These are phyloP conservation scores for Allomyces macrogynus DNA, from an alignment of 192 early-diverging fungal genomes.

Conservation along the genomic window DNA sequence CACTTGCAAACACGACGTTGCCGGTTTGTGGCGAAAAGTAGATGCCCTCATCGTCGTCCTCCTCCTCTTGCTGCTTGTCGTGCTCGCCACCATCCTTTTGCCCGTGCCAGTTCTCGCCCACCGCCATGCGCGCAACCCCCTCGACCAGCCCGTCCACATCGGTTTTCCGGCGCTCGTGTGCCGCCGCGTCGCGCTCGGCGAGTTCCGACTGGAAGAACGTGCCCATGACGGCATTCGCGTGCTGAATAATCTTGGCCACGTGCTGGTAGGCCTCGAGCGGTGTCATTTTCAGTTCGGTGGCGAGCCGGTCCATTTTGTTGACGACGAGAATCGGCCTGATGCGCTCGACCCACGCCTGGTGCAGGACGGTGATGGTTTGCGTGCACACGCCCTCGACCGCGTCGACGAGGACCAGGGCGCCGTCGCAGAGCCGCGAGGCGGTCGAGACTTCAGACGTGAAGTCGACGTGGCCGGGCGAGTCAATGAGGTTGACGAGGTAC, in stretches of 20 bases:
- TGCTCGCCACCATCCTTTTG: neutral
- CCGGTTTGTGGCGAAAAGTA: conserved; percentile 91
- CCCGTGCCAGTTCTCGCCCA: neutral
- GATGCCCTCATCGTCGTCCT: conserved; percentile 78
- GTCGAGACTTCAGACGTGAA: conserved; percentile 97
- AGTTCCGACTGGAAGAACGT: conserved; percentile 81
- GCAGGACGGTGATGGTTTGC: conserved; percentile 90
- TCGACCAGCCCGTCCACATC: conserved; percentile 15
- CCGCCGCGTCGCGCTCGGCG: conserved; percentile 47
- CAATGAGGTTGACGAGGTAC: conserved; percentile 90
- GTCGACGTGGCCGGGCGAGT: conserved; percentile 96
- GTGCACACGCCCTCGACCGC: conserved; percentile 97
- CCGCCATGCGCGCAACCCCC: neutral
- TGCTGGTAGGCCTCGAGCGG: conserved; percentile 81
- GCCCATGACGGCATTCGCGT: conserved; percentile 90
- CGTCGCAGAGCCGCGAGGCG: conserved; percentile 91
- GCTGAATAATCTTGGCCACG: conserved; percentile 83
- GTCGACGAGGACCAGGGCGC: conserved; percentile 85
- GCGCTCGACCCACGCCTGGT: conserved; percentile 83
- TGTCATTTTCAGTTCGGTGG: conserved; percentile 81
- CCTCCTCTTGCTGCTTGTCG: conserved; percentile 20
- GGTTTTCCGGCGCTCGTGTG: conserved; percentile 19
- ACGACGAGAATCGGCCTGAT: conserved; percentile 83
- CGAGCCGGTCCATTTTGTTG: conserved; percentile 94
- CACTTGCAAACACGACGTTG: conserved; percentile 90